Evolutionary conservation across 2,329 filamentous ascomycete genomes (phyloP).

Genomic region (Juglanconis oblonga): DNA sequence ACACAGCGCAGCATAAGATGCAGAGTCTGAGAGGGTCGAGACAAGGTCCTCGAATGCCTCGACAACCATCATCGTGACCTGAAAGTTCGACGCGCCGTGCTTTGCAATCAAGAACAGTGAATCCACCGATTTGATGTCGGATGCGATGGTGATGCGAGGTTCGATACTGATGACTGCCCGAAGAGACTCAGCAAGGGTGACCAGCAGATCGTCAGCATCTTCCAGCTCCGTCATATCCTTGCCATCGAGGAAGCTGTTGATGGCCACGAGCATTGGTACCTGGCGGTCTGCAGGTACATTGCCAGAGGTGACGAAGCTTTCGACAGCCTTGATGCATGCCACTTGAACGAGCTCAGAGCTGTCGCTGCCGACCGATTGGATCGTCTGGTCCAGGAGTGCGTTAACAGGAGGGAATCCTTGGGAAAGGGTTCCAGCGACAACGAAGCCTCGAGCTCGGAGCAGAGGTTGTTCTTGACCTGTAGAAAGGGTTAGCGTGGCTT

Average conservation of each 20-base stretch:
- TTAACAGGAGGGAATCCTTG: constrained; percentile 64
- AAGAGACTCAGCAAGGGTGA: constrained; percentile 83
- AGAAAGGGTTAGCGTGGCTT: background rate
- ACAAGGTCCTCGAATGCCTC: constrained; percentile 92
- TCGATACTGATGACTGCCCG: constrained; percentile 80
- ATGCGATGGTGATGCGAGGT: constrained; percentile 68
- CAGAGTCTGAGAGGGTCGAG: constrained; percentile 60
- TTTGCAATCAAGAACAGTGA: constrained; percentile 86
- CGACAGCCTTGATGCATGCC: constrained; percentile 82
- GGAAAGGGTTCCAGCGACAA: constrained; percentile 78
- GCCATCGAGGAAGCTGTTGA: constrained; percentile 70
- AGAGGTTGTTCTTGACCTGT: constrained; percentile 62
- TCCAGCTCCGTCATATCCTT: constrained; percentile 82
- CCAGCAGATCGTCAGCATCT: constrained; percentile 87
- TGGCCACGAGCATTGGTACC: constrained; percentile 55
- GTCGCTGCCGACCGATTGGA: constrained; percentile 73
- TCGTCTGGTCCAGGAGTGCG: constrained; percentile 66
- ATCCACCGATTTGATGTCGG: constrained; percentile 71
- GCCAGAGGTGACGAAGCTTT: constrained; percentile 59
- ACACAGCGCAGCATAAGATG: constrained; percentile 76
- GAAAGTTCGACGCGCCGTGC: constrained; percentile 85
- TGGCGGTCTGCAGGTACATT: constrained; percentile 56
- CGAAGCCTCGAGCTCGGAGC: constrained; percentile 79
- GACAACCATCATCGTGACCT: constrained; percentile 80
- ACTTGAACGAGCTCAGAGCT: constrained; percentile 87